Conservation (phyloP, 768 basidiomycete species). For the Amanita fuliginea region DNA sequence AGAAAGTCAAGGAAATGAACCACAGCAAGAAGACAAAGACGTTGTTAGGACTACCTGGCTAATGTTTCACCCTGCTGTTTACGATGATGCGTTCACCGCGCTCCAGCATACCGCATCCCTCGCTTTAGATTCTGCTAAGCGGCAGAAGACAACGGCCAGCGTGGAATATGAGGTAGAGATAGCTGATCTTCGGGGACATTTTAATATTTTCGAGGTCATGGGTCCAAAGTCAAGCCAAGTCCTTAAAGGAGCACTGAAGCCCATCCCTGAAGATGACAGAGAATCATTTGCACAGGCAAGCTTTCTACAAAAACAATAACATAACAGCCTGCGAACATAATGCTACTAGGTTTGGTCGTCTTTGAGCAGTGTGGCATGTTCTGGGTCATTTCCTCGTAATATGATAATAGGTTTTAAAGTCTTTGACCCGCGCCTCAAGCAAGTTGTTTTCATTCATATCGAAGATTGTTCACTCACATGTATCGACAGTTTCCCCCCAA, state of each 20-base stretch:
- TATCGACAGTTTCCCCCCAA: conserved; percentile 66
- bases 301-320: background rate
- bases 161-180: conserved; percentile 43
- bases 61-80: conserved; percentile 67
- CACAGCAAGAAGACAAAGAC: conserved; percentile 6
- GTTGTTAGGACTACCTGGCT: conserved; percentile 53
- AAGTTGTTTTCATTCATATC: conserved; percentile 10
- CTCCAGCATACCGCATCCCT: conserved; percentile 41
- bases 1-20: conserved; percentile 18
- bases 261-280: conserved; percentile 34
- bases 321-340: background rate
- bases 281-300: conserved; percentile 50
- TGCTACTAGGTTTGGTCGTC: conserved; percentile 53
- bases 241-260: conserved; percentile 49
- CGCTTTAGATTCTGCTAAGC: conserved; percentile 27
- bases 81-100: conserved; percentile 40
- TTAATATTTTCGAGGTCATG: conserved; percentile 83
- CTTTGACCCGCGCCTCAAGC: conserved; percentile 83
- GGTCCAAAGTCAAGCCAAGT: conserved; percentile 78
- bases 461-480: conserved; percentile 1
- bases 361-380: conserved; percentile 47
- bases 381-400: conserved; percentile 59
- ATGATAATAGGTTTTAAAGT: conserved; percentile 74
- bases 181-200: conserved; percentile 54
- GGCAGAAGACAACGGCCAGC: conserved; percentile 10